These are phyloP conservation scores for Globisporangium orthogonon DNA, from an alignment of 352 stramenopile species.

Conservation along the genomic window DNA sequence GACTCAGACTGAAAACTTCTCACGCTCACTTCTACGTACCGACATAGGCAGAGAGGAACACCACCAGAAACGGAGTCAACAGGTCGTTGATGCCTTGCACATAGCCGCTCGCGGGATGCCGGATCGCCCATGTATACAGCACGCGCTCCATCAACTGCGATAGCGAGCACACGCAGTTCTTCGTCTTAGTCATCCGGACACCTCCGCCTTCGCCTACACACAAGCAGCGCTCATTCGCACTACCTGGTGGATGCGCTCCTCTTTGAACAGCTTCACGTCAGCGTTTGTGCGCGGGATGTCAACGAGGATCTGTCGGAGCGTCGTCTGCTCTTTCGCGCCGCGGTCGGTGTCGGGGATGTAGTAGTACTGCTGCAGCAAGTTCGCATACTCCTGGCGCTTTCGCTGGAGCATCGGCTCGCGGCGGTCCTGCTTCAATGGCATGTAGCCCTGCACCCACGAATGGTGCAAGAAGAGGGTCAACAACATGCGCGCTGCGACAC, in stretches of 20 bases:
- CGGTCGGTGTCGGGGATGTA: constrained; percentile 94
- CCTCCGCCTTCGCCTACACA: neutral
- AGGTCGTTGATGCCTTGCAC: constrained; percentile 99
- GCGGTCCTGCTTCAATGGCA: constrained; percentile 93
- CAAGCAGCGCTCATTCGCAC: constrained; percentile 9
- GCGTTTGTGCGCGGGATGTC: constrained; percentile 98
- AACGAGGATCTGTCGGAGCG: constrained; percentile 95
- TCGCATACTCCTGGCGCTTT: constrained; percentile 95
- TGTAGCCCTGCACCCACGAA: constrained; percentile 71
- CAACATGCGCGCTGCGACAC: neutral
- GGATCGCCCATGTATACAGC: constrained; percentile 98
- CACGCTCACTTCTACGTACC: constrained; percentile 22
- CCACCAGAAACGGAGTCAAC: constrained; percentile 95
- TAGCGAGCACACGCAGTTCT: neutral
- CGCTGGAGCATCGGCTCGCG: constrained; percentile 87
- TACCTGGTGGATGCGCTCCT: constrained; percentile 87
- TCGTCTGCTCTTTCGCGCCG: constrained; percentile 94
- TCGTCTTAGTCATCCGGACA: neutral
- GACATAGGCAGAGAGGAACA: constrained; percentile 91
- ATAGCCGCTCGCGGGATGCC: constrained; percentile 97
- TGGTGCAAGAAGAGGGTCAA: neutral
- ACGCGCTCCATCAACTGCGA: constrained; percentile 91
- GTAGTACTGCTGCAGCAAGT: constrained; percentile 95
- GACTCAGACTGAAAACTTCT: no score
- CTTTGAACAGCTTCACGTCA: constrained; percentile 95